Base-by-base conservation (phyloP, 345 rosid genomes). In the Mallotus nudiflorus region DNA sequence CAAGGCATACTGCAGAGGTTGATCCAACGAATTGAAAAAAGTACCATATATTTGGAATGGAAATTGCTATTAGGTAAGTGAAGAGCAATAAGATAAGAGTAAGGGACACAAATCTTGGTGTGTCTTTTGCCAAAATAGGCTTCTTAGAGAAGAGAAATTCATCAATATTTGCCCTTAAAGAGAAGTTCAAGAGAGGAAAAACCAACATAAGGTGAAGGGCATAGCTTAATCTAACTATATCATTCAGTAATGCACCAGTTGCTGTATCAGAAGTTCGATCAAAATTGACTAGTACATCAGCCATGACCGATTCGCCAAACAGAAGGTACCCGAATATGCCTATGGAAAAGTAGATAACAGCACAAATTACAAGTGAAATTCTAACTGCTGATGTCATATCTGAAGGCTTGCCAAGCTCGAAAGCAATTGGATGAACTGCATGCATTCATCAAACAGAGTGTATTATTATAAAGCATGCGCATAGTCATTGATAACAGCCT, bases 21-120 rank as follows among this genome's bases (percentile, higher is more conserved):
- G 98, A 91, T 79, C 97, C 98, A 63, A 89, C 10, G 81, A 91
- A 88, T 84, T 89, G 97, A 62, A 93, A 93, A 73, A 88, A 78
- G 73, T 82, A 85, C 97, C 98, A 89, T 42, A 93, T 85, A 68
- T 87, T 78, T 4, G 98, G 98, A 70, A 93, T 69, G 5, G 78
- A 85, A n/a, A 88, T 85, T 1, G 96, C 92, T 9, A 83, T 72
- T 50, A 85, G 35, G 82, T 88, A 93, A 75, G 73, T 70, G 67
- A 83, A 61, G 14, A 62, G 74, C 24, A 91, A 78, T 44, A 91
- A 57, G 6, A 68, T 49, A 18, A 87, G 27, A 13, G 91, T 89
- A 51, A 91, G 75, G 24, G 76, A 71, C 22, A 76, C 15, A 72
- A 93, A 93, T 85, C 98, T 80, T 35, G 61, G 55, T 20, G 75